phyloP scores from a whole-genome alignment of 257 asterid genomes.

The Solanum chaucha region DNA sequence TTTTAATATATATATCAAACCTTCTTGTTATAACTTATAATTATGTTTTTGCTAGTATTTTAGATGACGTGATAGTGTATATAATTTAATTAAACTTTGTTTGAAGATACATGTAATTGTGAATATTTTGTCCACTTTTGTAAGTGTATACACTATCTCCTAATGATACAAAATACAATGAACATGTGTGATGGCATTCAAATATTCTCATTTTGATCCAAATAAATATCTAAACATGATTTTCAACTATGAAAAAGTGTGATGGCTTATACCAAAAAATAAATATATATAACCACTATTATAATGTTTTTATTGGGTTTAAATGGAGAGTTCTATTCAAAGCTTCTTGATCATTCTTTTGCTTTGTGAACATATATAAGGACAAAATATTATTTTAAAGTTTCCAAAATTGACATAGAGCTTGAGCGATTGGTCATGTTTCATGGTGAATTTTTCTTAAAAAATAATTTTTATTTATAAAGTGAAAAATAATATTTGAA shows the following conservation, averaged over 20 bases:
- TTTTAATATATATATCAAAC: neutral
- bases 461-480: too few species aligned
- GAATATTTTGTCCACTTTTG: neutral
- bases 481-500: too few species aligned
- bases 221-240: neutral
- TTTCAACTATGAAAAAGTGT: neutral
- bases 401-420: neutral
- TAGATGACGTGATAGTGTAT: neutral
- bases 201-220: neutral
- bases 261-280: neutral
- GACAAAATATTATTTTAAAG: too few species aligned
- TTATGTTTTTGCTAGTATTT: neutral
- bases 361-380: neutral
- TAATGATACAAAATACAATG: neutral
- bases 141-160: neutral
- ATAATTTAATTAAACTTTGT: neutral
- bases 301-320: neutral
- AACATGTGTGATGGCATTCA: neutral
- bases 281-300: neutral
- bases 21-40: neutral
- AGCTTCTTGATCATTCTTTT: neutral
- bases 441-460: too few species aligned
- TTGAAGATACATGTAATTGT: neutral
- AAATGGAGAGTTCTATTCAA: neutral
- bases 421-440: accelerated